Evolutionary conservation across 495 filamentous ascomycete species (phyloP), one percentile per base, ranked within the genome.

Genomic region (Halenospora varia): DNA sequence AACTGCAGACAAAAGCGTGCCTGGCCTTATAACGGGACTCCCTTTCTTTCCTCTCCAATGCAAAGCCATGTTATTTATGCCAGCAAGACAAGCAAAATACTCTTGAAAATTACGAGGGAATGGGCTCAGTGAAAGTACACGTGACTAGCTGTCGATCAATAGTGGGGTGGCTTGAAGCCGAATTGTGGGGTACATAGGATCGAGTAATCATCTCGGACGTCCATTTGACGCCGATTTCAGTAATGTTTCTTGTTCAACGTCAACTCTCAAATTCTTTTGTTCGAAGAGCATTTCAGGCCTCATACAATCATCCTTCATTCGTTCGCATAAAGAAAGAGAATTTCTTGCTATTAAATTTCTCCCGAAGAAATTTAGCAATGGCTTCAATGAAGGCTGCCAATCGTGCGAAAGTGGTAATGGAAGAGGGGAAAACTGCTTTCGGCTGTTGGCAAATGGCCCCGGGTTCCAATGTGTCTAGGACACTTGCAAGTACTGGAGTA

Each of bases 401-500:
- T 68, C 73, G 78, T 50, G 66, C 90, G 45, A 82, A 82, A 63
- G 78, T 77, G 44, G 79, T 80, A 40, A 77, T 91, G 35, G 60
- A 72, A 39, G 78, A 78, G 49, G 79, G 74, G 44, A 75, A 73
- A 46, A 75, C 85, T 2, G 77, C 77, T 51, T 84, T 89, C 63
- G 89, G 89, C 35, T 76, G 51, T 35, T 66, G 60, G 84, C 84
- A 93, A 75, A 88, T 88, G 77, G 74, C 92, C 50, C 86, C 89
- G 0, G 89, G 89, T 1, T 72, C 77, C 51, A 90, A 89, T 65
- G 75, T 85, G 39, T 82, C 87, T n/a, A 79, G 88, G 45, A 70
- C 80, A 11, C 76, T 92, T 25, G 86, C 87, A 9, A 73, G 85
- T 24, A 76, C 83, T 2, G 85, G 85, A 4, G 79, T 85, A 2